Evolutionary conservation across 176 grass and related monocot species (phyloP), one percentile per base, ranked within the genome.

Genomic region (Oryza nivara): DNA sequence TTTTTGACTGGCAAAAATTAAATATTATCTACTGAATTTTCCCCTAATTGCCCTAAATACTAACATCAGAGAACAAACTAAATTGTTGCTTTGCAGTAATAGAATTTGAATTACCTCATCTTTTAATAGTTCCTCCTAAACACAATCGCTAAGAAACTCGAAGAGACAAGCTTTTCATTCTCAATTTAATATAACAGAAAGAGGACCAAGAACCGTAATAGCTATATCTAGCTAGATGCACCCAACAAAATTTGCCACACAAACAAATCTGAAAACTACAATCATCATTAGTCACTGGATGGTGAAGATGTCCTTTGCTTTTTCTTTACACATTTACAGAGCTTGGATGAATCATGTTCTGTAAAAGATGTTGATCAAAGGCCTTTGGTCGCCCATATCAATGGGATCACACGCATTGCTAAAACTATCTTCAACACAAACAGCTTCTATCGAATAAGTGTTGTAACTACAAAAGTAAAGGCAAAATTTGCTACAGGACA

Each of bases 211-310:
- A 60, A 73, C 23, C 52, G 5, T 3, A 15, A 15, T 64, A 32
- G 35, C 67, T 72, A 47, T 64, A 40, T 46, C 72, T 65, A 47
- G 69, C 54, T 83, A 83, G 80, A 73, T 48, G 58, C 70, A 83
- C 30, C 74, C 11, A 65, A 25, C 54, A 74, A 82, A 23, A 26
- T 74, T 75, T 66, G 12, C 25, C 36, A 36, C 58, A 49, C 0
- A 17, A 46, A 46, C 44, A 75, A 49, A 70, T 47, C 9, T 15
- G 23, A 10, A 65, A 15, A n/a, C 22, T 47, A 46, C 58, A 25
- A 35, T 48, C 1, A 4, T 16, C 11, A 49, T 22, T 74, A 13
- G 32, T 32, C 38, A 44, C 4, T 60, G 22, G 52, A 58, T 58
- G 17, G 52, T 54, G 16, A 54, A 54, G 19, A 19, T 54, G 7